These are phyloP conservation scores for Nicotiana paniculata DNA, from an alignment of 257 asterid genomes.

Conservation along the genomic window DNA sequence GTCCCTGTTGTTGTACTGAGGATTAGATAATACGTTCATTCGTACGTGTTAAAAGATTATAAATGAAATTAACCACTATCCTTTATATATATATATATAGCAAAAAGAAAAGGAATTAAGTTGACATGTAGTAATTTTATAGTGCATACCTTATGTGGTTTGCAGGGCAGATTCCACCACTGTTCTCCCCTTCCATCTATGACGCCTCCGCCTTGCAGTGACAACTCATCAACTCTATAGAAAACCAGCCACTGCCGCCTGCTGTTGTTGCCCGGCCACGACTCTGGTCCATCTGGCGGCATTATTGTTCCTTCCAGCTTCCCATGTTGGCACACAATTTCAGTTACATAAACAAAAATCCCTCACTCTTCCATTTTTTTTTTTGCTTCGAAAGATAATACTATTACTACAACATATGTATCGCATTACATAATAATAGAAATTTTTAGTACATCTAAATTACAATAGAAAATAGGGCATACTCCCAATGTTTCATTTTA, in stretches of 20 bases:
- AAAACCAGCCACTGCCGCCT: conserved; percentile 60
- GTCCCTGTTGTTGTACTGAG: conserved; percentile 23
- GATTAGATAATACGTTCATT: not conserved
- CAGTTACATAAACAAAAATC: not conserved
- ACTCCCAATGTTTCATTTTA: too few species aligned
- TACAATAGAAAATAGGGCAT: too few species aligned
- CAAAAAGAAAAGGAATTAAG: not conserved
- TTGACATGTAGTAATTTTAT: not conserved
- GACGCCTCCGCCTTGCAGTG: conserved; percentile 43
- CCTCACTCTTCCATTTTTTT: not conserved
- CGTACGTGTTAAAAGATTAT: not conserved
- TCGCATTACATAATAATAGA: too few species aligned
- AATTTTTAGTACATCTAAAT: too few species aligned
- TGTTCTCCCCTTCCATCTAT: conserved; percentile 50
- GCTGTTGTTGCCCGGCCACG: conserved; percentile 41
- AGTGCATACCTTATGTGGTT: conserved; percentile 49
- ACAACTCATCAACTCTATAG: conserved; percentile 40
- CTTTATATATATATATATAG: not conserved
- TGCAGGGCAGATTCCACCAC: conserved; percentile 70
- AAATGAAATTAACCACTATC: not conserved
- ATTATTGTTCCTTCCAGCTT: conserved; percentile 50
- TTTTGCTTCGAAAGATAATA: too few species aligned
- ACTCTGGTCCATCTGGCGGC: conserved; percentile 61
- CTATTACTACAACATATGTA: too few species aligned
- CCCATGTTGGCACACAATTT: not conserved